Percentiles rank a stretch among this genome's conserved stretches.
phyloP scores from a whole-genome alignment of 257 asterid species.

The Echium plantagineum region DNA sequence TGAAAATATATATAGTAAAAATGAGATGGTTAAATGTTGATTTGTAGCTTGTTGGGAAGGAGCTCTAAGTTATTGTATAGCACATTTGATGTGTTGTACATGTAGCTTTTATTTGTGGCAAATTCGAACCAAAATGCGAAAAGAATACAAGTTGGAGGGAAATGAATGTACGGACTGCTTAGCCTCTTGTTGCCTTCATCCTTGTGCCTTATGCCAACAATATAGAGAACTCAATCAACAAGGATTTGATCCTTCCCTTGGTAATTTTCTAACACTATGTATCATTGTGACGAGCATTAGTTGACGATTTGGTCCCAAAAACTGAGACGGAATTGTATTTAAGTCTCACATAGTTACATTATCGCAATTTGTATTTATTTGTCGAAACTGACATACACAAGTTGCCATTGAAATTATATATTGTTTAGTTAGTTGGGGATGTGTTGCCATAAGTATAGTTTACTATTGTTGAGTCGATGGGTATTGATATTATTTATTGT shows the following conservation, averaged over 20 bases:
- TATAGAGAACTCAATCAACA: constrained; percentile 25
- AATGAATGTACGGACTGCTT: constrained; percentile 18
- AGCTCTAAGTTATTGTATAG: constrained; percentile 3
- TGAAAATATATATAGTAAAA: no score
- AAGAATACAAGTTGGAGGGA: constrained; percentile 18
- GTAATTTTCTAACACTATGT: constrained; percentile 8
- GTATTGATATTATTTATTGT: not conserved
- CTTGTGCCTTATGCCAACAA: constrained; percentile 28
- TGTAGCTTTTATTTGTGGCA: constrained; percentile 9
- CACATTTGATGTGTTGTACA: constrained; percentile 1
- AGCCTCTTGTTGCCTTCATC: constrained; percentile 7
- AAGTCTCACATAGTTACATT: no score
- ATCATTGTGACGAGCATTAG: no score
- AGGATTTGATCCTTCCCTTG: constrained; percentile 25
- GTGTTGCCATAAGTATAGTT: not conserved
- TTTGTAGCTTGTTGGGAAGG: constrained; percentile 20
- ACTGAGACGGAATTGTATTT: no score
- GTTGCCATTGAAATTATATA: no score
- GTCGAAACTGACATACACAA: no score
- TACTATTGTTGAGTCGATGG: not conserved
- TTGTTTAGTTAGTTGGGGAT: no score
- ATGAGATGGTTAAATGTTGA: not conserved
- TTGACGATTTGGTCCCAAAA: no score
- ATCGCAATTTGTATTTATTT: no score
- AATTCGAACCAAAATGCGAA: constrained; percentile 15